phyloP scores from a whole-genome alignment of 75 land plant genomes.

The Selaginella tamariscina region DNA sequence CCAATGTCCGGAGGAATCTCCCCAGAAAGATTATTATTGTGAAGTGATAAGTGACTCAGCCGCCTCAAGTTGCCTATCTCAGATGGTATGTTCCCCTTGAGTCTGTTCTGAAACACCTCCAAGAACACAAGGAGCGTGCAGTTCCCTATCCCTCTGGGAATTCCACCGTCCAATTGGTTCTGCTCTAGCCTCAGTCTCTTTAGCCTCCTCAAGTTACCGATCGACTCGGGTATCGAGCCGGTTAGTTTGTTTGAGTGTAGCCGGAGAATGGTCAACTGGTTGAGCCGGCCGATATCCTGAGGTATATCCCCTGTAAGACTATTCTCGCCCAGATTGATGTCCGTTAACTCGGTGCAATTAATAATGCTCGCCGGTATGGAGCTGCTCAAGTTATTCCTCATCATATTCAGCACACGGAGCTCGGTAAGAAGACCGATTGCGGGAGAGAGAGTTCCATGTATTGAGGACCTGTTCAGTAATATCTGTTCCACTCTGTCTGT shows the following conservation, averaged over 20 bases:
- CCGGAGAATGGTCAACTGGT: background rate
- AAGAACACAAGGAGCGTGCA: background rate
- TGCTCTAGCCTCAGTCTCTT: background rate
- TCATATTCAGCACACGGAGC: background rate
- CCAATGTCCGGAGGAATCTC: background rate
- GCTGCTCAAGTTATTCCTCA: background rate
- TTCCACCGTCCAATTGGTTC: background rate
- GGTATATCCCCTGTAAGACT: background rate
- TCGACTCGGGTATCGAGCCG: background rate
- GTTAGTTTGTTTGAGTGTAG: background rate
- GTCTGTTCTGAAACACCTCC: background rate
- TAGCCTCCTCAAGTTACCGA: background rate
- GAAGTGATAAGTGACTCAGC: background rate
- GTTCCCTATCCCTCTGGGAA: background rate
- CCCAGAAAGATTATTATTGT: background rate
- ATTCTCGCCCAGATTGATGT: background rate
- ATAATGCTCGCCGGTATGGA: background rate
- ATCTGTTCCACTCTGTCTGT: background rate
- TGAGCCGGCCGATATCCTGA: background rate
- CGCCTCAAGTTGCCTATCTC: background rate
- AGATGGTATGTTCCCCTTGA: conserved; percentile 12
- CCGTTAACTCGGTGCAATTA: background rate
- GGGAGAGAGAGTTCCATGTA: background rate
- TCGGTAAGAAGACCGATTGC: background rate
- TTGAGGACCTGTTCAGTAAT: background rate